Conservation (phyloP, 805 yeast genomes). For the Candida verbasci region DNA sequence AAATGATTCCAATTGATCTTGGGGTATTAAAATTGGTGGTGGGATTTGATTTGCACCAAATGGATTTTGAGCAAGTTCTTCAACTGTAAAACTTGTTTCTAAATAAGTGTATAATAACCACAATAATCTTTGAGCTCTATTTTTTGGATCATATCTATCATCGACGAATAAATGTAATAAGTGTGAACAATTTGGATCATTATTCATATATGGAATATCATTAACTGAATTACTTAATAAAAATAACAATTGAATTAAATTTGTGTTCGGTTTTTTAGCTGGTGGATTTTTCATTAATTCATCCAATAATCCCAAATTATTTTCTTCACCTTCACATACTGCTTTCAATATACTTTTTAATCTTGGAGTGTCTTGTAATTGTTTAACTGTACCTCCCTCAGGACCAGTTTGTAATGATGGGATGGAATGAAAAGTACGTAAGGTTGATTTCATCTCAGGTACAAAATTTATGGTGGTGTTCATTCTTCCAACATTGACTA, state of each 20-base stretch:
- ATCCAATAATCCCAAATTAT: constrained; percentile 41
- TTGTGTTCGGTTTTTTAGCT: constrained; percentile 49
- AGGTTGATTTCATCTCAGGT: constrained; percentile 90
- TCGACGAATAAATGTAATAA: constrained; percentile 75
- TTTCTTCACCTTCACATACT: constrained; percentile 65
- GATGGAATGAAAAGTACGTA: constrained; percentile 89
- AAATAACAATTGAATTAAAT: constrained; percentile 65
- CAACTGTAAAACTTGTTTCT: constrained; percentile 62
- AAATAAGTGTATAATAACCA: constrained; percentile 81
- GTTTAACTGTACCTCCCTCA: constrained; percentile 49
- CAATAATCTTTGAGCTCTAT: constrained; percentile 67
- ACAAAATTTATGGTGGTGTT: constrained; percentile 94
- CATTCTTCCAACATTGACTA: constrained; percentile 90
- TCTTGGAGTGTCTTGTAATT: constrained; percentile 92
- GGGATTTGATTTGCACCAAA: constrained; percentile 46
- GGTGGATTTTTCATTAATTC: constrained; percentile 40
- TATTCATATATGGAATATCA: constrained; percentile 39
- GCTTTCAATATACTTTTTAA: constrained; percentile 86
- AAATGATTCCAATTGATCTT: constrained; percentile 21
- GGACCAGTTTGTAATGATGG: constrained; percentile 80
- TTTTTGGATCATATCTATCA: constrained; percentile 53
- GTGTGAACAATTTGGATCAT: constrained; percentile 30
- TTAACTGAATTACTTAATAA: constrained; percentile 62
- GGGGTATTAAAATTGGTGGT: constrained; percentile 23
- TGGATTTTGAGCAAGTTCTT: constrained; percentile 53